Conservation (phyloP, 2,329 filamentous ascomycete species). For the Pyrenophora tritici-repentis region DNA sequence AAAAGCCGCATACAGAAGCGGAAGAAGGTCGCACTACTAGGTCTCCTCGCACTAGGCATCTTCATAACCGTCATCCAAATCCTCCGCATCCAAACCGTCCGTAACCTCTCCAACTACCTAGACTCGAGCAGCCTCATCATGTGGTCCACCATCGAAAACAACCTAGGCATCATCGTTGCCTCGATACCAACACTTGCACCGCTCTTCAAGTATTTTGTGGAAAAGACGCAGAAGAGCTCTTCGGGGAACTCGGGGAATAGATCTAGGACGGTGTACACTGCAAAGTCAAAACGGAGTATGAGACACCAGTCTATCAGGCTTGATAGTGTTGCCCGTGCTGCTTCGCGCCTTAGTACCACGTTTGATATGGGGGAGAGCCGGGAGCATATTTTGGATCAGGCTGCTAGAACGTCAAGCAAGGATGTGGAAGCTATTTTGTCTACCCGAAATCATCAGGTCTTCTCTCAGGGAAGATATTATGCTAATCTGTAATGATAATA, state of each 20-base stretch:
- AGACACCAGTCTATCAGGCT: conserved; percentile 8
- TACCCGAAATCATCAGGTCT: no score
- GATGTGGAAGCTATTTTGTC: no score
- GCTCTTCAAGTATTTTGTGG: conserved; percentile 21
- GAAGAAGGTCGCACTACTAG: conserved; percentile 14
- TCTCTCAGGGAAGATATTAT: no score
- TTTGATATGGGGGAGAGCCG: no score
- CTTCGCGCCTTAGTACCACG: no score
- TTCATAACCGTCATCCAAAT: conserved; percentile 26
- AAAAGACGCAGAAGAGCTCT: conserved; percentile 20
- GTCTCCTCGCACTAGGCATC: conserved; percentile 16
- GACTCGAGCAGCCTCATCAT: conserved; percentile 21
- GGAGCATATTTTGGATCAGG: no score
- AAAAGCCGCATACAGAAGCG: conserved; percentile 19
- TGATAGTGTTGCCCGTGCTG: conserved; percentile 1
- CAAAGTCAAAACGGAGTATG: conserved; percentile 5
- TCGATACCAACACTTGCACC: conserved; percentile 20
- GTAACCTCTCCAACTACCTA: conserved; percentile 21
- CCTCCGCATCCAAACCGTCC: conserved; percentile 17
- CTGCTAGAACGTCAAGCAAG: no score
- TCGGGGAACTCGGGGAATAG: conserved; percentile 3
- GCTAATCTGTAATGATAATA: no score
- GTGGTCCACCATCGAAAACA: conserved; percentile 24
- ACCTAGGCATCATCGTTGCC: conserved; percentile 22
- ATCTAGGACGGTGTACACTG: conserved; percentile 12